phyloP scores from a whole-genome alignment of 2,329 filamentous ascomycete genomes.

The Verticillium nubilum region DNA sequence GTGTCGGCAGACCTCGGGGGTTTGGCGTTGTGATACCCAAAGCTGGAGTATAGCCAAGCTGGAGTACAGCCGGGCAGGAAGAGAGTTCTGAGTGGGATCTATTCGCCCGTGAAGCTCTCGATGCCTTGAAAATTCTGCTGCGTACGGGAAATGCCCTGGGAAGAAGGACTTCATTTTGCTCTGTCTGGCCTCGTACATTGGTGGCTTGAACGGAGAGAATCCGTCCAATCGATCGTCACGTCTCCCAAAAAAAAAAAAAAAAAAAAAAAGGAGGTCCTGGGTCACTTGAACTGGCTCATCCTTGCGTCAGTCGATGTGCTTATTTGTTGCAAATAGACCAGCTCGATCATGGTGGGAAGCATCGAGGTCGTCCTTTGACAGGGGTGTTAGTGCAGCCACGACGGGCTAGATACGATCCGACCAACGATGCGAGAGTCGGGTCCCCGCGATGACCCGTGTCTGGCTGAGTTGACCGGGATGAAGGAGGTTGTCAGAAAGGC shows the following conservation, averaged over 20 bases:
- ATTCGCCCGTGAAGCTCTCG: too few species aligned
- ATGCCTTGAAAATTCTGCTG: neutral
- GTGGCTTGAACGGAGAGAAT: too few species aligned
- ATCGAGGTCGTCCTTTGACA: neutral
- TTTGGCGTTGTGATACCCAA: too few species aligned
- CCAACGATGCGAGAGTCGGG: neutral
- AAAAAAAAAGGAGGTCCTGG: too few species aligned
- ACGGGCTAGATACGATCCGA: neutral
- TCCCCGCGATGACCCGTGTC: neutral
- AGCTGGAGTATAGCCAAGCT: too few species aligned
- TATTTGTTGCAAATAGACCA: neutral
- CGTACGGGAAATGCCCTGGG: neutral
- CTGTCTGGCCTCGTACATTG: neutral
- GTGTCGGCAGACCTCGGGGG: too few species aligned
- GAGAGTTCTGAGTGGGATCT: too few species aligned
- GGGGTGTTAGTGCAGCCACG: neutral
- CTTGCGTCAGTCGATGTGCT: neutral
- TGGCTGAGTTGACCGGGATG: neutral
- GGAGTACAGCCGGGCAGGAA: too few species aligned
- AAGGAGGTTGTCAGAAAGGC: neutral
- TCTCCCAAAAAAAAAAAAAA: too few species aligned
- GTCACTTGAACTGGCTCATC: neutral
- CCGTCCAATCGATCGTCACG: too few species aligned
- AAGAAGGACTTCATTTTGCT: neutral
- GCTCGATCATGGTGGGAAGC: neutral